Conservation (phyloP, 768 basidiomycete species). For the Saitozyma sp. region DNA sequence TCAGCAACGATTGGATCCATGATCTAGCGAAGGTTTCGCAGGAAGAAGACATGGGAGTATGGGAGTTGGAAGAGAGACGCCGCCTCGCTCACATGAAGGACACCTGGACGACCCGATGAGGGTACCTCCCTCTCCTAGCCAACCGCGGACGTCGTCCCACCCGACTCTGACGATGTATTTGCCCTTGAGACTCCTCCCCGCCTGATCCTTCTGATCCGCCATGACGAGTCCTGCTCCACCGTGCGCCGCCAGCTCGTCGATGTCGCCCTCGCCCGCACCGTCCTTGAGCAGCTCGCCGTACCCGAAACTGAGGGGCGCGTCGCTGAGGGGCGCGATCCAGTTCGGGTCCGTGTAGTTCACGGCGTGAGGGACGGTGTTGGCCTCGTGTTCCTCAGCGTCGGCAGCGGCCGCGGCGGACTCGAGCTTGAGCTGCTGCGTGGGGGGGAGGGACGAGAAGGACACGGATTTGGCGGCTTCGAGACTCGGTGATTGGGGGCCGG, state of each 20-base stretch:
- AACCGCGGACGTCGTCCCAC: slow-evolving; percentile 96
- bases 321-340: slow-evolving; percentile 34
- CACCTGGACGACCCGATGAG: slow-evolving; percentile 51
- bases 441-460: slow-evolving; percentile 48
- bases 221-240: slow-evolving; percentile 12
- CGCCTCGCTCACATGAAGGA: slow-evolving; percentile 38
- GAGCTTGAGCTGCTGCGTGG: slow-evolving; percentile 42
- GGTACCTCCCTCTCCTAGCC: slow-evolving; percentile 70
- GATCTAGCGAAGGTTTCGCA: background rate
- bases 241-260: slow-evolving; percentile 40
- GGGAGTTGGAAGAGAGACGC: background rate
- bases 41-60: background rate
- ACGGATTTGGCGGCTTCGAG: slow-evolving; percentile 35
- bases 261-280: slow-evolving; percentile 66
- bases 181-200: slow-evolving; percentile 68
- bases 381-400: slow-evolving; percentile 5
- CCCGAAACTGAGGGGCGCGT: slow-evolving; percentile 50
- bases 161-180: slow-evolving; percentile 92
- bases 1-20: slow-evolving; percentile 7
- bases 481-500: slow-evolving; percentile 24
- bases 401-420: slow-evolving; percentile 14
- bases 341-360: slow-evolving; percentile 29
- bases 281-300: slow-evolving; percentile 57
- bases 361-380: slow-evolving; percentile 9
- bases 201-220: slow-evolving; percentile 57